Conservation (phyloP, 140 eudicot genomes). For the Bidens hawaiensis region DNA sequence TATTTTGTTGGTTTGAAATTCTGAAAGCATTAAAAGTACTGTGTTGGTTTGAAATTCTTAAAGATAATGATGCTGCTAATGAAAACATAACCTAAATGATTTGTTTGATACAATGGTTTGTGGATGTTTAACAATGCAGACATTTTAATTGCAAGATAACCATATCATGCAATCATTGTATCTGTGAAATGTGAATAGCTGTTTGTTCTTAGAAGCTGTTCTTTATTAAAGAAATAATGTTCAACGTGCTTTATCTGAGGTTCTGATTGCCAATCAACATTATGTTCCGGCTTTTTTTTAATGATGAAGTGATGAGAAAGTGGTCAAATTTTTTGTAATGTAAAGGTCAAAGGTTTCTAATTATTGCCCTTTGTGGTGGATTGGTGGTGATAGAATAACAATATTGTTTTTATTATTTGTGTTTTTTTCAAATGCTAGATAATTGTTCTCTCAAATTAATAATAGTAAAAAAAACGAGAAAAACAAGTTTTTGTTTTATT, state of each 20-base stretch:
- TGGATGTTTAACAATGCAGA: neutral
- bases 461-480: too few species aligned
- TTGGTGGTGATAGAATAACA: neutral
- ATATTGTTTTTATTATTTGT: neutral
- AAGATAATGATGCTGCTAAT: neutral
- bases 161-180: neutral
- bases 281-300: neutral
- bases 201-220: neutral
- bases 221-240: neutral
- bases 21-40: too few species aligned
- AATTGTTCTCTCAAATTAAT: too few species aligned
- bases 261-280: neutral
- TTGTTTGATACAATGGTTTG: too few species aligned
- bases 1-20: too few species aligned
- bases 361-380: conserved; percentile 6
- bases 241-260: neutral
- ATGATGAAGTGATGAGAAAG: conserved; percentile 17
- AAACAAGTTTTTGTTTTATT: too few species aligned
- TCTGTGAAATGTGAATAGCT: neutral
- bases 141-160: neutral
- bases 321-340: conserved; percentile 13
- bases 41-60: neutral
- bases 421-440: too few species aligned
- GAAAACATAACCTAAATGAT: neutral
- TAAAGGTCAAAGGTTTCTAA: neutral